Percentiles rank a stretch among this genome's conserved stretches.
Conservation (phyloP, 2,329 filamentous ascomycete genomes). For the Emmonsia crescens region DNA sequence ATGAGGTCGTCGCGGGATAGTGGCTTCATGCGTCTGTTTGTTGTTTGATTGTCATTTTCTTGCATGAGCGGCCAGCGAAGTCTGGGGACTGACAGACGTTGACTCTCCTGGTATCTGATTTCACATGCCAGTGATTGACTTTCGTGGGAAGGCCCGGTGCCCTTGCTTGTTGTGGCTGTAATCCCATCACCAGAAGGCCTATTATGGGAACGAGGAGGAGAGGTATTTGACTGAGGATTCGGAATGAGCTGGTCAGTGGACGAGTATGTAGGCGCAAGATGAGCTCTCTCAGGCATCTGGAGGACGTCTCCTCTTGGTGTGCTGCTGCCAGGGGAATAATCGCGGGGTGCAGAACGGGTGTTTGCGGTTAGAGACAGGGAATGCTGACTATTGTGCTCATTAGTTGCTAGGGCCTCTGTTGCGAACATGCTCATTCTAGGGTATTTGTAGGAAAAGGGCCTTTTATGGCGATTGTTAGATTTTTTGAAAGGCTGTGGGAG, state of each 20-base stretch:
- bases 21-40: background rate
- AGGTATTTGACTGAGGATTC: background rate
- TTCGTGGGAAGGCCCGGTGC: background rate
- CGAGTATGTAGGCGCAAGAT: background rate
- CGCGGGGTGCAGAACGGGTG: conserved; percentile 1
- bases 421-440: background rate
- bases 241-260: conserved; percentile 1
- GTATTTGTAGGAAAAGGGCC: conserved; percentile 2
- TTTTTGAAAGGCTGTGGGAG: background rate
- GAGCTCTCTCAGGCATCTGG: conserved; percentile 1
- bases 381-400: conserved; percentile 11
- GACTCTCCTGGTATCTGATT: background rate
- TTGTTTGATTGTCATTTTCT: background rate
- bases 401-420: conserved; percentile 4
- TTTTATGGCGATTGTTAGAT: background rate
- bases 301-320: background rate
- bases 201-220: background rate
- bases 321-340: background rate
- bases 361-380: conserved; percentile 5
- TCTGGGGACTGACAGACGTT: background rate
- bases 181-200: background rate
- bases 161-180: background rate
- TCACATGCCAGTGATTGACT: background rate
- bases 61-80: background rate
- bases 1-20: conserved; percentile 4